A percentile compares a stretch with the other conserved stretches of the same genome.
phyloP scores from a whole-genome alignment of 371 early-diverging fungal genomes.

The Circinella umbellata region DNA sequence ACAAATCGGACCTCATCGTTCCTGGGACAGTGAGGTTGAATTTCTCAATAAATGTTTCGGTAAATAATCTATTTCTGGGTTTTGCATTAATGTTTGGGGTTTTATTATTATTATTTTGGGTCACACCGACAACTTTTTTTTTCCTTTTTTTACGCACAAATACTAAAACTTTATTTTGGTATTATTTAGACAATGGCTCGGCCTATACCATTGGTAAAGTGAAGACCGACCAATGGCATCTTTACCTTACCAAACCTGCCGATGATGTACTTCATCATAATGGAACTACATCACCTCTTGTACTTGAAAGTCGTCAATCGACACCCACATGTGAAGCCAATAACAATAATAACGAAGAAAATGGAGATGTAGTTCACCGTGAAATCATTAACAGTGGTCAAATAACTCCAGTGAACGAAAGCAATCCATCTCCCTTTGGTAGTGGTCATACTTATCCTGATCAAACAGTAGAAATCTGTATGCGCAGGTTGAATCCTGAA shows the following conservation, averaged over 20 bases:
- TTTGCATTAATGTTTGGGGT: too few species aligned
- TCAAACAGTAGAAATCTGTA: slow-evolving; percentile 94
- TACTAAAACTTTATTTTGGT: not conserved
- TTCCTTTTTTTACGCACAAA: too few species aligned
- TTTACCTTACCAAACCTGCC: slow-evolving; percentile 81
- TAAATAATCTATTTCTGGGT: slow-evolving; percentile 24
- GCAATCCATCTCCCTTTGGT: slow-evolving; percentile 50
- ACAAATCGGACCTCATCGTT: slow-evolving; percentile 87
- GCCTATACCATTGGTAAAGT: slow-evolving; percentile 94
- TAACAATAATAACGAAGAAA: too few species aligned
- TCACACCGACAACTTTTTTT: too few species aligned
- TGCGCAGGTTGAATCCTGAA: slow-evolving; percentile 87
- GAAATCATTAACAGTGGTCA: slow-evolving; percentile 29
- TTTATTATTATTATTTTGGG: too few species aligned
- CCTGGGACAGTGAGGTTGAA: slow-evolving; percentile 89
- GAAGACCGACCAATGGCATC: slow-evolving; percentile 94
- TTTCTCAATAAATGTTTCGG: slow-evolving; percentile 75
- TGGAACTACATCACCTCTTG: slow-evolving; percentile 4
- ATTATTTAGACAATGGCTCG: slow-evolving; percentile 62
- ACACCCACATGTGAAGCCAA: not conserved
- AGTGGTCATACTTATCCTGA: slow-evolving; percentile 60
- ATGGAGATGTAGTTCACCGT: slow-evolving; percentile 17
- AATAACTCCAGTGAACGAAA: slow-evolving; percentile 40
- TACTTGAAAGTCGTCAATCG: not conserved
- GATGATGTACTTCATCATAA: slow-evolving; percentile 52